phyloP scores from a whole-genome alignment of 2,329 filamentous ascomycete species.

The Emmonsiellopsis sp. region DNA sequence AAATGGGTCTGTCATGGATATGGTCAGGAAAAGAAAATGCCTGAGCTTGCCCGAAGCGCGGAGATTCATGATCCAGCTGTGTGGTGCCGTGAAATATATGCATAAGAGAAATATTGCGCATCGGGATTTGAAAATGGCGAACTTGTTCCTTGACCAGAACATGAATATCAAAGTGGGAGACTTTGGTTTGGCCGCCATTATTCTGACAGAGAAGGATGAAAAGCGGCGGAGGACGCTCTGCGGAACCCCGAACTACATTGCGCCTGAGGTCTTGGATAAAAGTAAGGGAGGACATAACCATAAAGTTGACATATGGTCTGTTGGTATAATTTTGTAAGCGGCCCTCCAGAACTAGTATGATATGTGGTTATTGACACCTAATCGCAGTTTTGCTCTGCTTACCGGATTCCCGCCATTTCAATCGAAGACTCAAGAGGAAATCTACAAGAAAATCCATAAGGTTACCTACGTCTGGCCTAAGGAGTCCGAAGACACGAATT shows the following conservation, averaged over 20 bases:
- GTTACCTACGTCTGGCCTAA: slow-evolving; percentile 43
- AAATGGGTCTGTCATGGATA: slow-evolving; percentile 94
- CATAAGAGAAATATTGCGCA: slow-evolving; percentile 94
- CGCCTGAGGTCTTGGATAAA: slow-evolving; percentile 91
- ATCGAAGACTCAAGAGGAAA: slow-evolving; percentile 52
- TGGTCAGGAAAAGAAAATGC: slow-evolving; percentile 85
- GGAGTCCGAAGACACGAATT: slow-evolving; percentile 33
- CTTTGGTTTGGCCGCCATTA: slow-evolving; percentile 85
- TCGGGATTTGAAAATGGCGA: slow-evolving; percentile 94
- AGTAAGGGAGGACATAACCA: slow-evolving; percentile 92
- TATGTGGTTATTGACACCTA: slow-evolving; percentile 14
- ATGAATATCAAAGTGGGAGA: slow-evolving; percentile 99
- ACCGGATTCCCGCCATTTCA: slow-evolving; percentile 96
- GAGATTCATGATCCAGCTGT: slow-evolving; percentile 88
- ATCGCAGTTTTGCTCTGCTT: slow-evolving; percentile 79
- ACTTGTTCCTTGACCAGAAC: slow-evolving; percentile 84
- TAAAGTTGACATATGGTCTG: slow-evolving; percentile 96
- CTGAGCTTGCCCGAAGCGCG: slow-evolving; percentile 90
- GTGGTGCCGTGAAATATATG: slow-evolving; percentile 96
- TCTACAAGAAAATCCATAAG: slow-evolving; percentile 41
- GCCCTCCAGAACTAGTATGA: not conserved
- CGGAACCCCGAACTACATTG: slow-evolving; percentile 96
- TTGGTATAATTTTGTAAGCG: slow-evolving; percentile 87
- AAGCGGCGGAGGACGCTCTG: slow-evolving; percentile 82
- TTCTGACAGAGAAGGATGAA: slow-evolving; percentile 86